Base-by-base conservation (phyloP, 169 alveolate species). In the Cystoisospora suis region DNA sequence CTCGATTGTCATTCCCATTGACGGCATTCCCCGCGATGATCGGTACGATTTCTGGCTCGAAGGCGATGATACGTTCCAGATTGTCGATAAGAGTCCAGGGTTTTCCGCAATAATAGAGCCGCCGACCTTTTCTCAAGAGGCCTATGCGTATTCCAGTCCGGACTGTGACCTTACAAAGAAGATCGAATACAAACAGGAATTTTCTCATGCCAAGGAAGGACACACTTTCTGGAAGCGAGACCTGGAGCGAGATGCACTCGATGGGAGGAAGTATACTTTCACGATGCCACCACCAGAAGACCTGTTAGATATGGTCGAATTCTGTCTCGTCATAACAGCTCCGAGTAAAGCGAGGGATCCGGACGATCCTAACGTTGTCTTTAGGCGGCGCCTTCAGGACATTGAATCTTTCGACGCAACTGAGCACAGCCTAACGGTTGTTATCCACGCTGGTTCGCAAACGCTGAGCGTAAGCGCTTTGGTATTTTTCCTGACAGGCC, bases 201-300 rank as follows among this genome's bases (percentile, higher is more conserved):
- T 72, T 38, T 1, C 56, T 6, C 32, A 23, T 29, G 83, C 83
- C 42, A 32, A 36, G 9, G 58, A 46, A 0, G 53, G 45, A 29
- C 83, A 72, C 23, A 72, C 42, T 36, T 72, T 72, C 53, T 72
- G 83, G 83, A 32, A 56, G 45, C 36, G 83, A 72, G 83, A 72
- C 53, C 38, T 72, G 27, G 53, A 72, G 0, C 1, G 83, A 36
- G 83, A 72, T 53, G 53, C 17, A 56, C 23, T 72, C 42, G 83
- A 72, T 72, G 83, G 83, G 38, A 72, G 83, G 32, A 72, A 72
- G 53, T 72, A 72, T 53, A 72, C 83, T 0, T 72, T 72, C 56
- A 72, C 56, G 36, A 72, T 29, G 27, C 83, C 83, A 17, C 47
- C 83, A 2, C 58, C 6, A 27, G 83, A 72, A 23, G 83, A 38